These are phyloP conservation scores for Linnemannia schmuckeri DNA, from an alignment of 192 early-diverging fungal genomes.

Conservation along the genomic window DNA sequence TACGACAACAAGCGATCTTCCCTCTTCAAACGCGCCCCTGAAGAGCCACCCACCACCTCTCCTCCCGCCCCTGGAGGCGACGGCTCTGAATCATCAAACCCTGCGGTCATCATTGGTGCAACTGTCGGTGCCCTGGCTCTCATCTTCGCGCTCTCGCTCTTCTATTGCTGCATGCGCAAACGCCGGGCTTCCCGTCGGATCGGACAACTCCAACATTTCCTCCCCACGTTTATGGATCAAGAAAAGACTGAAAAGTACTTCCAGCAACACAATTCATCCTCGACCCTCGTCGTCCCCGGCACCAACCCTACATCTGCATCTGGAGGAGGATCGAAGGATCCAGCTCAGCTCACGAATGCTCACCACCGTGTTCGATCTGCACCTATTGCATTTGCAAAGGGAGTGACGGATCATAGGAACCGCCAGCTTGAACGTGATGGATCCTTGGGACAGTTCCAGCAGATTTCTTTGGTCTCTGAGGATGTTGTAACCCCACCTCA, in stretches of 20 bases:
- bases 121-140: constrained; percentile 26
- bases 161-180: constrained; percentile 48
- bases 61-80: neutral
- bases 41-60: neutral
- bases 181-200: constrained; percentile 43
- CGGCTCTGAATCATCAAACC: neutral
- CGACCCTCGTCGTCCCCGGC: constrained; percentile 19
- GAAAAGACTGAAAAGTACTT: constrained; percentile 53
- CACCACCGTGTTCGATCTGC: constrained; percentile 42
- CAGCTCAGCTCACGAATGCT: constrained; percentile 27
- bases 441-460: constrained; percentile 52
- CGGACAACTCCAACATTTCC: constrained; percentile 44
- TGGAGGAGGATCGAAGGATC: neutral
- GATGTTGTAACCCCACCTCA: neutral
- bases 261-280: constrained; percentile 26
- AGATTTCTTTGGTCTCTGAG: constrained; percentile 47
- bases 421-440: constrained; percentile 41
- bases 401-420: constrained; percentile 38
- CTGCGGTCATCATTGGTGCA: constrained; percentile 20
- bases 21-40: constrained; percentile 32
- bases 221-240: constrained; percentile 55
- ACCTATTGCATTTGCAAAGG: constrained; percentile 42
- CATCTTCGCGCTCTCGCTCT: constrained; percentile 24
- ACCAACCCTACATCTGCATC: constrained; percentile 4
- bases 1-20: constrained; percentile 13